These are phyloP conservation scores for Termitomyces titanicus DNA, from an alignment of 768 basidiomycete genomes.

Conservation along the genomic window DNA sequence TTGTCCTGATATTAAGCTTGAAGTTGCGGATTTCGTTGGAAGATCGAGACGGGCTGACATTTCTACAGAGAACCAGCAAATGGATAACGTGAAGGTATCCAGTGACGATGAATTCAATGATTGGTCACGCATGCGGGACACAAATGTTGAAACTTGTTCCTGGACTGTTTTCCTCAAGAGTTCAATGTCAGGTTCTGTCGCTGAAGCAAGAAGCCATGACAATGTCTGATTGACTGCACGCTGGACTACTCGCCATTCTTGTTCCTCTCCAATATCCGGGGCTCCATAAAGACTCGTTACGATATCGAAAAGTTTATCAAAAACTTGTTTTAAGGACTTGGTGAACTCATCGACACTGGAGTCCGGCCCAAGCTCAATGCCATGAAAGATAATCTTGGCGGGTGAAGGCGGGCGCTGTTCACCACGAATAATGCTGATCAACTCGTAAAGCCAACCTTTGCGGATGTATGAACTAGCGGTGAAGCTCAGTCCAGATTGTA, in stretches of 20 bases:
- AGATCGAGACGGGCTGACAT: conserved; percentile 37
- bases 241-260: conserved; percentile 37
- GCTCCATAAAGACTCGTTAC: conserved; percentile 33
- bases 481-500: conserved; percentile 54
- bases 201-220: conserved; percentile 39
- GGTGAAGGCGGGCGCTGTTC: conserved; percentile 25
- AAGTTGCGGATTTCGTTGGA: conserved; percentile 13
- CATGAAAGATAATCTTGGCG: conserved; percentile 27
- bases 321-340: conserved; percentile 40
- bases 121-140: conserved; percentile 34
- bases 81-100: conserved; percentile 36
- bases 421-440: conserved; percentile 36
- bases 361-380: conserved; percentile 39
- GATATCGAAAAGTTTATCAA: conserved; percentile 39
- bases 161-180: conserved; percentile 30
- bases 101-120: conserved; percentile 26
- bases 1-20: conserved; percentile 18
- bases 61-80: conserved; percentile 68
- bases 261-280: conserved; percentile 23
- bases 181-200: conserved; percentile 27
- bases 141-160: conserved; percentile 33
- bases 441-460: conserved; percentile 56
- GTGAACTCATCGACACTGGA: conserved; percentile 44
- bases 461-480: conserved; percentile 48
- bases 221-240: conserved; percentile 40